A percentile compares a stretch with the other conserved stretches of the same genome.
These are phyloP conservation scores for Aureobasidium musti DNA, from an alignment of 2,329 filamentous ascomycete genomes.

Conservation along the genomic window DNA sequence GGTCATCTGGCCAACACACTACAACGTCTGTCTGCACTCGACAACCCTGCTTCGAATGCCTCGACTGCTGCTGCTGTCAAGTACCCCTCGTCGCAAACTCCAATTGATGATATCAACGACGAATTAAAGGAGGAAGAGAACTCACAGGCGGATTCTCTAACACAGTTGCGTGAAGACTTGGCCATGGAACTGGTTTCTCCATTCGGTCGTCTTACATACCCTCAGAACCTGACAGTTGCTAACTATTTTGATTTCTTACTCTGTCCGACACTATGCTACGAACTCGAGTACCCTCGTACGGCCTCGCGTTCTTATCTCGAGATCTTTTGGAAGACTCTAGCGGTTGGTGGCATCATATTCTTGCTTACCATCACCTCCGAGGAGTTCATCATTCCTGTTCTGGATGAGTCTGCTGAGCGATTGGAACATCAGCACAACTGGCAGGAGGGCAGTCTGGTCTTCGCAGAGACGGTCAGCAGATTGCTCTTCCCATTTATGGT, in stretches of 20 bases:
- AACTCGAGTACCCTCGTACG: slow-evolving; percentile 90
- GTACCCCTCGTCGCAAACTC: slow-evolving; percentile 60
- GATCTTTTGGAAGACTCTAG: slow-evolving; percentile 79
- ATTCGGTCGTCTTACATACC: slow-evolving; percentile 85
- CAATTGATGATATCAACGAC: slow-evolving; percentile 57
- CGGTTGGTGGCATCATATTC: slow-evolving; percentile 95
- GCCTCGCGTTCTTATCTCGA: slow-evolving; percentile 73
- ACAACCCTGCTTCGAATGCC: slow-evolving; percentile 59
- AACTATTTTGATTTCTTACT: slow-evolving; percentile 88
- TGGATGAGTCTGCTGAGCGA: slow-evolving; percentile 67
- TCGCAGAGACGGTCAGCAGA: slow-evolving; percentile 86
- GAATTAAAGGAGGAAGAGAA: slow-evolving; percentile 37
- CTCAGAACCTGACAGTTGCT: slow-evolving; percentile 75
- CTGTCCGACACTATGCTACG: slow-evolving; percentile 95
- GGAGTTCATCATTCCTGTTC: slow-evolving; percentile 91
- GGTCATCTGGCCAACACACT: slow-evolving; percentile 89
- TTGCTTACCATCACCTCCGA: slow-evolving; percentile 87
- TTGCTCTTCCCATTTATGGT: slow-evolving; percentile 98
- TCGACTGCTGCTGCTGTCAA: slow-evolving; percentile 57
- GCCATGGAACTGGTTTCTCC: slow-evolving; percentile 90
- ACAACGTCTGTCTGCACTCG: slow-evolving; percentile 75
- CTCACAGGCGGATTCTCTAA: slow-evolving; percentile 46
- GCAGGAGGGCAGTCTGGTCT: slow-evolving; percentile 72
- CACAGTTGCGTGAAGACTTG: slow-evolving; percentile 77
- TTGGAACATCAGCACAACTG: slow-evolving; percentile 53